Percentiles rank a stretch among this genome's conserved stretches.
phyloP scores from a whole-genome alignment of 495 filamentous ascomycete species.

The Tuber melanosporum region DNA sequence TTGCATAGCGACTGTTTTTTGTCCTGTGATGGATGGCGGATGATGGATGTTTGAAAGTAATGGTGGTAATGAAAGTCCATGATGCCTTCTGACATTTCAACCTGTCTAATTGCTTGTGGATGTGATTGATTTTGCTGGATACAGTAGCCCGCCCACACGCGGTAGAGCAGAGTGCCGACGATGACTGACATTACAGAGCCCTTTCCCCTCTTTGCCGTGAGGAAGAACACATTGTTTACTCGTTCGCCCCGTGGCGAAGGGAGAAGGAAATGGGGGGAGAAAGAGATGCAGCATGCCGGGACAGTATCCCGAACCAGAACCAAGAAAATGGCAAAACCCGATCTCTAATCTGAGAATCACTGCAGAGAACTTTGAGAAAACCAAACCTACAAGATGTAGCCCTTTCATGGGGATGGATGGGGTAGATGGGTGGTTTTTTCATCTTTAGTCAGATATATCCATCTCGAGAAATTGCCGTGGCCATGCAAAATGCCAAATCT shows the following conservation, averaged over 20 bases:
- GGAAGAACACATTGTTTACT: not conserved
- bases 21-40: not conserved
- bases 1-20: not conserved
- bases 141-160: not conserved
- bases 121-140: not conserved
- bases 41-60: not conserved
- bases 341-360: not conserved
- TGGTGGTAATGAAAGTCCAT: constrained; percentile 5
- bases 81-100: not conserved
- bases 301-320: not conserved
- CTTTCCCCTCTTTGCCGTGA: no score
- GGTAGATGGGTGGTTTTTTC: not conserved
- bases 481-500: not conserved
- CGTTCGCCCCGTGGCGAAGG: not conserved
- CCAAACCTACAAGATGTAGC: not conserved
- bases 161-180: not conserved
- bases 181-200: not conserved
- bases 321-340: not conserved
- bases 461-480: not conserved
- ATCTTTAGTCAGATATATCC: not conserved
- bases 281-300: no score
- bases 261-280: not conserved
- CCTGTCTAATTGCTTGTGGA: not conserved
- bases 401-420: not conserved
- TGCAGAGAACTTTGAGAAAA: not conserved